phyloP scores from a whole-genome alignment of 2,329 filamentous ascomycete species.

The Davidsoniella australis region DNA sequence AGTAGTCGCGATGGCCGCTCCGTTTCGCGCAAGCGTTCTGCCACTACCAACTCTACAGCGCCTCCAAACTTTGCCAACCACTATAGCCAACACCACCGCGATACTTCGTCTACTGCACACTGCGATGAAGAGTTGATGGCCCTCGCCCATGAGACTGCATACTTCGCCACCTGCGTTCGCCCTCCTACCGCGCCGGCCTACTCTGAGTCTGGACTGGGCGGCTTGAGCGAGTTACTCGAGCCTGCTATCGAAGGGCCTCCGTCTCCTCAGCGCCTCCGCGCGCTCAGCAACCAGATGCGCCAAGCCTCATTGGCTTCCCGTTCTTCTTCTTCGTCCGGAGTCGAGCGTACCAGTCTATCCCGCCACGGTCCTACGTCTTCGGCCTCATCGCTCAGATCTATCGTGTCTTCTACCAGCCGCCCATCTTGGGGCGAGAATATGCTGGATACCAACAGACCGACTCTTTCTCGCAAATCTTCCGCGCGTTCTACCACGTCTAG shows the following conservation, averaged over 20 bases:
- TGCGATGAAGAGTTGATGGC: not conserved
- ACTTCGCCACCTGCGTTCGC: not conserved
- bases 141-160: not conserved
- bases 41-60: slow-evolving; percentile 1
- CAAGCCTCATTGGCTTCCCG: slow-evolving; percentile 26
- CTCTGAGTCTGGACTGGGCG: slow-evolving; percentile 4
- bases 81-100: not conserved
- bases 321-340: slow-evolving; percentile 10
- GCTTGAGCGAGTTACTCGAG: slow-evolving; percentile 30
- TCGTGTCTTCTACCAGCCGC: slow-evolving; percentile 15
- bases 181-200: slow-evolving; percentile 8
- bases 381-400: slow-evolving; percentile 34
- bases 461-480: slow-evolving; percentile 38
- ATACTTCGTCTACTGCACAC: not conserved
- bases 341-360: slow-evolving; percentile 6
- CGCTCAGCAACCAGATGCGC: slow-evolving; percentile 42
- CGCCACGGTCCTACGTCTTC: slow-evolving; percentile 34
- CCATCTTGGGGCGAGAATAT: slow-evolving; percentile 8
- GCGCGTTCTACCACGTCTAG: slow-evolving; percentile 36
- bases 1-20: slow-evolving; percentile 9
- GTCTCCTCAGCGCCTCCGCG: slow-evolving; percentile 41
- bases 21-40: slow-evolving; percentile 9
- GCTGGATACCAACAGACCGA: slow-evolving; percentile 32
- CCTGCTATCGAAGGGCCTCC: slow-evolving; percentile 44
- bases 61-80: not conserved